Evolutionary conservation across 2,329 filamentous ascomycete genomes (phyloP).

Genomic region (Curvularia sp.): DNA sequence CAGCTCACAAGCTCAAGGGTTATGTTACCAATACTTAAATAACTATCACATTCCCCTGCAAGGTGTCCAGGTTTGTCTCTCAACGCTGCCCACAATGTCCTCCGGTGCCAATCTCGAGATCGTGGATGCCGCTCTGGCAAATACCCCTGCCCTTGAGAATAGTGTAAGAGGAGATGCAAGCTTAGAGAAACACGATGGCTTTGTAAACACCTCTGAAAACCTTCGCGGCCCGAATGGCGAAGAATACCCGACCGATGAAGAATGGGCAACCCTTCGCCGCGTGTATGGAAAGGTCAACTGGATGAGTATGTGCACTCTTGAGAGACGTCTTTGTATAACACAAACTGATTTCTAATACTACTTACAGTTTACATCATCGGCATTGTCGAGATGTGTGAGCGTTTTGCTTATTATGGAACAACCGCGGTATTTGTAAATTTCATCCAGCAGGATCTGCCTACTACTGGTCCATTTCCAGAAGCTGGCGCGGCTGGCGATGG

Average conservation of each 20-base stretch:
- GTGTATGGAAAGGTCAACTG: constrained; percentile 43
- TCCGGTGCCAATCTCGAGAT: constrained; percentile 29
- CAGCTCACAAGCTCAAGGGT: constrained; percentile 21
- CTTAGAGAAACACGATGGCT: constrained; percentile 21
- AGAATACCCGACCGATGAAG: constrained; percentile 39
- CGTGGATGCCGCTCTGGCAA: constrained; percentile 25
- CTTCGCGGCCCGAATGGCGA: constrained; percentile 35
- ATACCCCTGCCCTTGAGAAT: constrained; percentile 16
- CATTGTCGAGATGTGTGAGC: constrained; percentile 42
- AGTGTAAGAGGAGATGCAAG: constrained; percentile 10
- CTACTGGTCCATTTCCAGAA: constrained; percentile 57
- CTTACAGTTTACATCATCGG: constrained; percentile 36
- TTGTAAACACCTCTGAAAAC: constrained; percentile 15
- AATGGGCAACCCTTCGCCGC: constrained; percentile 39
- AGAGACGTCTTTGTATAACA: neutral
- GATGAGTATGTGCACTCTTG: constrained; percentile 22
- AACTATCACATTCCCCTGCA: neutral
- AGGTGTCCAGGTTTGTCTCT: neutral
- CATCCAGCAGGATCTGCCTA: constrained; percentile 56
- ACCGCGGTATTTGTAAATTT: constrained; percentile 40
- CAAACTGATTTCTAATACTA: neutral
- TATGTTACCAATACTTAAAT: constrained; percentile 10
- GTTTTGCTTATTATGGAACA: constrained; percentile 44
- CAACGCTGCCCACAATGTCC: constrained; percentile 21
- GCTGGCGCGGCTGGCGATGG: constrained; percentile 51